Conservation (phyloP, 208 protist genomes). For the Wallacemonas collosoma region DNA sequence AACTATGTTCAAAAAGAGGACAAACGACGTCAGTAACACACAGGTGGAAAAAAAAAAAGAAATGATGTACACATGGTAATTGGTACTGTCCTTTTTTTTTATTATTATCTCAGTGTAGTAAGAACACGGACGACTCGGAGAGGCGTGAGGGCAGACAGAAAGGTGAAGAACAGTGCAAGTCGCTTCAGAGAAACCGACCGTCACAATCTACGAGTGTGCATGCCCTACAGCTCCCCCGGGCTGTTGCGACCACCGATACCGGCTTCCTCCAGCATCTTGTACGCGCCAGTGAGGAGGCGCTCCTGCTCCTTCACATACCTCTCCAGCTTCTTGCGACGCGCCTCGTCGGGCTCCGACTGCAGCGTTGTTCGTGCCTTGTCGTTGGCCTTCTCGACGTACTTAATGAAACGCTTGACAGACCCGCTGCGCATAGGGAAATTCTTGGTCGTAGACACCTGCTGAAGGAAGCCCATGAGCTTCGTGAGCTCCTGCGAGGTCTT, state of each 20-base stretch:
- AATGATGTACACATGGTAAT: not conserved
- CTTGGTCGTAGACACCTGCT: conserved; percentile 43
- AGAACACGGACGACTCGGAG: no score
- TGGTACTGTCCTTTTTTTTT: no score
- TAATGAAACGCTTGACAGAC: conserved; percentile 76
- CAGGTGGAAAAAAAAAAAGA: conserved; percentile 15
- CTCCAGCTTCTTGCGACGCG: conserved; percentile 46
- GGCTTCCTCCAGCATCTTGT: conserved; percentile 51
- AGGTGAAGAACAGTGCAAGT: no score
- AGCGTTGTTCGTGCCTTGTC: conserved; percentile 43
- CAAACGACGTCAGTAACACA: conserved; percentile 9
- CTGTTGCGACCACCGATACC: conserved; percentile 25
- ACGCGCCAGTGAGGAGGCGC: conserved; percentile 44
- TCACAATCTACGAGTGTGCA: no score
- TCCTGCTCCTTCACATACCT: conserved; percentile 64
- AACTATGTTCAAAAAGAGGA: conserved; percentile 2
- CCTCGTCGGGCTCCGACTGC: conserved; percentile 39
- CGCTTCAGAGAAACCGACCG: no score
- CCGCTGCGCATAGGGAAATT: conserved; percentile 80
- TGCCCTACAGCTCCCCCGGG: conserved; percentile 20
- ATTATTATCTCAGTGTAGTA: no score
- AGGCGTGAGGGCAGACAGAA: no score
- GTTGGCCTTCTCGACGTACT: conserved; percentile 61
- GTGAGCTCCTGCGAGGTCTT: conserved; percentile 25
- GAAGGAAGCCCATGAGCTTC: conserved; percentile 42